A percentile compares a stretch with the other conserved stretches of the same genome.
These are phyloP conservation scores for Mycosarcoma maydis DNA, from an alignment of 1,284 basidiomycete genomes.

Conservation along the genomic window DNA sequence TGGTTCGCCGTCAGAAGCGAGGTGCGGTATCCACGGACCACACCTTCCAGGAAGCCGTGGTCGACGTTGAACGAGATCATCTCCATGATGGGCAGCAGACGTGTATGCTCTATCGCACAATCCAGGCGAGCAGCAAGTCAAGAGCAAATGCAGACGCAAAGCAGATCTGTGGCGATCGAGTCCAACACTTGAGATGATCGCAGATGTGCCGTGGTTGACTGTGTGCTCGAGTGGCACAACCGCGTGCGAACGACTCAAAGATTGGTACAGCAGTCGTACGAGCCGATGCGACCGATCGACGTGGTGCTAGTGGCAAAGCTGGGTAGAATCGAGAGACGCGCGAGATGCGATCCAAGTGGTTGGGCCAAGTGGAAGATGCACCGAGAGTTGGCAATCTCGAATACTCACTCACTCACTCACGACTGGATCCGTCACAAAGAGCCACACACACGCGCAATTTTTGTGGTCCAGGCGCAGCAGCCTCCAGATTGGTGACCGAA, in stretches of 20 bases:
- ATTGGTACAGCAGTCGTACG: no score
- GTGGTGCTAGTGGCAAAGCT: neutral
- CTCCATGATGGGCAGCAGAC: slow-evolving; percentile 52
- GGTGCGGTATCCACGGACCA: slow-evolving; percentile 92
- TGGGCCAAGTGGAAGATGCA: neutral
- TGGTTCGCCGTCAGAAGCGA: slow-evolving; percentile 87
- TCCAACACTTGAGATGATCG: no score
- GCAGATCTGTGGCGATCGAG: no score
- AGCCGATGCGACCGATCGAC: neutral
- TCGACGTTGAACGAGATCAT: slow-evolving; percentile 64
- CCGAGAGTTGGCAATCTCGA: no score
- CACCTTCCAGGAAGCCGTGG: slow-evolving; percentile 73
- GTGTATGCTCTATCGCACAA: neutral
- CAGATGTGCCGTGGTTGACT: no score
- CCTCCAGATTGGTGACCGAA: no score
- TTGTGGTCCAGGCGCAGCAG: slow-evolving; percentile 14
- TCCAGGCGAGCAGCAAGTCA: no score
- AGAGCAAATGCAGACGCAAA: no score
- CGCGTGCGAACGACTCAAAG: no score
- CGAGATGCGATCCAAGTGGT: neutral
- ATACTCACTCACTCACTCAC: no score
- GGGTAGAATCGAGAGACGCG: neutral
- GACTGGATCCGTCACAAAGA: no score
- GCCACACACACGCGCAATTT: neutral
- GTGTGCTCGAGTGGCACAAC: no score